These are phyloP conservation scores for Vanrija sp. DNA, from an alignment of 1,284 basidiomycete species.

Conservation along the genomic window DNA sequence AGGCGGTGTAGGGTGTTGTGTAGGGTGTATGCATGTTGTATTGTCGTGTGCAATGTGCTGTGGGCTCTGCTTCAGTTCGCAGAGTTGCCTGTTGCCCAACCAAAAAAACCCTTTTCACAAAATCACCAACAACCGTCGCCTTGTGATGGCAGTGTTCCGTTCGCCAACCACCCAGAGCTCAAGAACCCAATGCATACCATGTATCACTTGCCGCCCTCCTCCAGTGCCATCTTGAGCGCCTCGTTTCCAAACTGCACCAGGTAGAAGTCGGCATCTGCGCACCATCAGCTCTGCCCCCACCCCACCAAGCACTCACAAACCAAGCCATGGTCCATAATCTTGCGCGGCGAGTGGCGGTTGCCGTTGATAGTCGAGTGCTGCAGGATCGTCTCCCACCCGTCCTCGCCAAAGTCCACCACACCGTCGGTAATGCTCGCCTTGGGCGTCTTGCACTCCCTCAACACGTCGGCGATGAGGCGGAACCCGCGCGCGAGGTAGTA, in stretches of 20 bases:
- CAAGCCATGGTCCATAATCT: constrained; percentile 26
- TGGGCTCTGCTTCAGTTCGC: no score
- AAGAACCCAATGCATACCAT: no score
- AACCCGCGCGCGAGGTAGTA: constrained; percentile 28
- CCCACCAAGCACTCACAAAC: constrained; percentile 10
- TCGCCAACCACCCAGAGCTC: no score
- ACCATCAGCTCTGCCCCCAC: background rate
- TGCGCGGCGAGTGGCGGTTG: constrained; percentile 20
- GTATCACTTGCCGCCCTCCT: no score
- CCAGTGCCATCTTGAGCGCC: constrained; percentile 22
- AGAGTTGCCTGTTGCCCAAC: no score
- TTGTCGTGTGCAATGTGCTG: no score
- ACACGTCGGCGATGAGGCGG: constrained; percentile 22
- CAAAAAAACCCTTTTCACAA: no score
- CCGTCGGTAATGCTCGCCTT: constrained; percentile 20
- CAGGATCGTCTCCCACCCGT: constrained; percentile 40
- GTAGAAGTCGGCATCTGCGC: constrained; percentile 36
- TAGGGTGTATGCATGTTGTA: no score
- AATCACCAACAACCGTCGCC: no score
- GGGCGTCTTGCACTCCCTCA: constrained; percentile 24
- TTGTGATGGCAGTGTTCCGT: no score
- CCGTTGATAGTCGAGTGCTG: constrained; percentile 40
- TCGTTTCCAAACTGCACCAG: constrained; percentile 38
- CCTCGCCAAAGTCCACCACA: constrained; percentile 32
- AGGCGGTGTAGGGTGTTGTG: no score